Evolutionary conservation across 495 filamentous ascomycete species (phyloP).

Genomic region (Neurospora intermedia): DNA sequence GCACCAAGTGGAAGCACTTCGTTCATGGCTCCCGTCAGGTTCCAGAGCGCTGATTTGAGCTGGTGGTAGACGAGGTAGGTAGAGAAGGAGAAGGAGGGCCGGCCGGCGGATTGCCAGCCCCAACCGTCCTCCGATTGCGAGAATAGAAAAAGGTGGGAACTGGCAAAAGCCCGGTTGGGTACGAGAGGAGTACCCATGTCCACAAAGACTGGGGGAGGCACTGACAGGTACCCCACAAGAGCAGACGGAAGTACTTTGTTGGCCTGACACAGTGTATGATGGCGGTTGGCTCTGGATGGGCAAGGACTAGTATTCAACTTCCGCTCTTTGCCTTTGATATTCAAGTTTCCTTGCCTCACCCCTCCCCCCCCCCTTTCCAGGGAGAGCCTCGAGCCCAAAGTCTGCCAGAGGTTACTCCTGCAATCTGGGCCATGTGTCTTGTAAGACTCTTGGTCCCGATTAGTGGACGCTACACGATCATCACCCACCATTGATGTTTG

Average conservation of each 20-base stretch:
- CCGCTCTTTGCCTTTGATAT: background rate
- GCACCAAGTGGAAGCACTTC: background rate
- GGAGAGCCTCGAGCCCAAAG: background rate
- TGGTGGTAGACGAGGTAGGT: background rate
- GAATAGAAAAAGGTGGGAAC: background rate
- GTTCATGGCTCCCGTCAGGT: background rate
- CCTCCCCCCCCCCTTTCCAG: background rate
- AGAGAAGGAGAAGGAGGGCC: background rate
- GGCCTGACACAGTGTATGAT: background rate
- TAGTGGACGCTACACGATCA: too few relatives aligned
- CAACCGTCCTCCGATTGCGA: background rate
- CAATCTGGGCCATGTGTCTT: background rate
- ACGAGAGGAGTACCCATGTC: slow-evolving; percentile 3
- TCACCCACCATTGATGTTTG: background rate
- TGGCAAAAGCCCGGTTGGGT: slow-evolving; percentile 3
- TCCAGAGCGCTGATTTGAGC: background rate
- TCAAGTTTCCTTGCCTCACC: background rate
- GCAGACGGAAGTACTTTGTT: background rate
- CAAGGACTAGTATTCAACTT: background rate
- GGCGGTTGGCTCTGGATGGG: background rate
- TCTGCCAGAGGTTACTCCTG: background rate
- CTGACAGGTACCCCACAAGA: slow-evolving; percentile 19
- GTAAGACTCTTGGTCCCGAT: background rate
- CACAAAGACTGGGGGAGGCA: slow-evolving; percentile 7
- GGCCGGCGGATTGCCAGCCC: background rate